A percentile compares a stretch with the other conserved stretches of the same genome.
Evolutionary conservation across 2,329 filamentous ascomycete genomes (phyloP).

Genomic region (Cordyceps tenuipes): DNA sequence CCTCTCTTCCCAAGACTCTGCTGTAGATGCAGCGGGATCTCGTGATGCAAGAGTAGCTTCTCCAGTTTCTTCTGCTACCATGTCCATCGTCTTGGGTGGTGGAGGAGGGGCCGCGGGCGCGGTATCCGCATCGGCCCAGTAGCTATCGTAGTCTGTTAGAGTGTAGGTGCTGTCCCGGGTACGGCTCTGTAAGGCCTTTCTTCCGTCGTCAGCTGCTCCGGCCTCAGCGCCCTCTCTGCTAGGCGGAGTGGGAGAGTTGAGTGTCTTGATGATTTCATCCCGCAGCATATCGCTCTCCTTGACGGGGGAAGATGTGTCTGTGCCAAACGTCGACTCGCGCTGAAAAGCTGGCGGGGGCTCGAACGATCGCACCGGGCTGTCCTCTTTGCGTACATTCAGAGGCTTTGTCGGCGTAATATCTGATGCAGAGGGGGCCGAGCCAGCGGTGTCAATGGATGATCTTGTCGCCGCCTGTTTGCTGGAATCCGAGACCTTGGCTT

Average conservation of each 20-base stretch:
- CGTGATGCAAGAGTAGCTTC: background rate
- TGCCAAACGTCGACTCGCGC: constrained; percentile 38
- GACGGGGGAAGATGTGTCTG: constrained; percentile 43
- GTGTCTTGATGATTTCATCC: constrained; percentile 65
- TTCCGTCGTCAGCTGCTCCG: background rate
- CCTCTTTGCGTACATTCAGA: constrained; percentile 33
- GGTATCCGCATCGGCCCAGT: constrained; percentile 41
- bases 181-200: constrained; percentile 4
- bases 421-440: background rate
- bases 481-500: background rate
- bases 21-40: background rate
- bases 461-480: background rate
- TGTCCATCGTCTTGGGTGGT: background rate
- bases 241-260: constrained; percentile 38
- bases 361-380: constrained; percentile 27
- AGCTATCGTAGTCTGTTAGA: constrained; percentile 58
- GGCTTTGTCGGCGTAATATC: constrained; percentile 37
- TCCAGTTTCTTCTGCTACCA: background rate
- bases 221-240: background rate
- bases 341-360: constrained; percentile 28
- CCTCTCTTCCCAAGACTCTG: background rate
- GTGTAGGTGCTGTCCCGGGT: constrained; percentile 53
- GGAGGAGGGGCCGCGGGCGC: background rate
- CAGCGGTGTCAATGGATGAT: background rate
- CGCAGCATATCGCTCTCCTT: constrained; percentile 64